Base-by-base conservation (phyloP, 2,329 filamentous ascomycete species). In the Penicillium sp. region DNA sequence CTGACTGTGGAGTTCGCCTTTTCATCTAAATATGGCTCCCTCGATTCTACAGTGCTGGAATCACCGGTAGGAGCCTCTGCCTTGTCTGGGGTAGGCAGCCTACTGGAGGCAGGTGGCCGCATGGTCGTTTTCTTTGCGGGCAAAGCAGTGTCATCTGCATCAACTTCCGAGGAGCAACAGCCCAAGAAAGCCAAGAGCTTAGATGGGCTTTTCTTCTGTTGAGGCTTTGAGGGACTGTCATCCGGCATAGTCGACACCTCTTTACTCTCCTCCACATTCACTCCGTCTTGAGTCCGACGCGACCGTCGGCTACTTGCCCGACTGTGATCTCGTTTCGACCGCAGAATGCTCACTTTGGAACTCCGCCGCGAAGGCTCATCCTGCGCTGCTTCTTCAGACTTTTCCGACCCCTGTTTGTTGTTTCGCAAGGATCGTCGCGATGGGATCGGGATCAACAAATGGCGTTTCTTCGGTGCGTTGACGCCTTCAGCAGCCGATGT, bases 341-440 rank as follows among this genome's bases (percentile, higher is more conserved):
- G 85, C 53, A 84, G 75, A 65, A 87, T 84, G 74, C 86, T 89
- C 62, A 80, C 84, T 73, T 84, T 88, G 46, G 87, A 89, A 62
- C 81, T 80, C 56, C 82, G 81, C 63, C 83, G 82, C 64, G 86
- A 84, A 26, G 69, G 66, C 43, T 69, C 71, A 57, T 74, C 69
- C 28, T 68, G 63, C 35, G 63, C 56, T 31, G 61, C 56, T 36
- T 75, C 72, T 47, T 69, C 69, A 11, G 68, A 62, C 45, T 64
- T 67, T n/a, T 72, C 69, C n/a, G 67, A 57, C 1, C 62, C 64
- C 36, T 70, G 67, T 52, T 71, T 68, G 51, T 71, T 71, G 47
- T 74, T 74, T 57, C 69, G 73, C 22, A 73, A 72, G 10, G 74
- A 76, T 35, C 71, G 68, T 53, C 72, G 71, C 55, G 74, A 75